A percentile compares a stretch with the other conserved stretches of the same genome.
Evolutionary conservation across 192 early-diverging fungal species (phyloP).

Genomic region (Kappamyces sp.): DNA sequence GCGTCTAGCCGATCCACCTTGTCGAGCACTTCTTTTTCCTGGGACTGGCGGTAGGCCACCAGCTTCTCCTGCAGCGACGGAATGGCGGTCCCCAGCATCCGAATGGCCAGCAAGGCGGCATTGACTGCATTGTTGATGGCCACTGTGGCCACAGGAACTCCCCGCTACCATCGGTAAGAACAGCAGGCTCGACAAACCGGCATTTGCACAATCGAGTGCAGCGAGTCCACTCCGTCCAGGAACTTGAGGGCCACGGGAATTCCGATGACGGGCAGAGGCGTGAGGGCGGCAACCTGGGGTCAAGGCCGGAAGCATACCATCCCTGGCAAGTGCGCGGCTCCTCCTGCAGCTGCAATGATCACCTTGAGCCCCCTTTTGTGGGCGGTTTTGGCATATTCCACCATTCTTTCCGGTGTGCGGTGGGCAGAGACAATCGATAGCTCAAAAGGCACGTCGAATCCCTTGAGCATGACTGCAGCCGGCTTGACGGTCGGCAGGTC

Average conservation of each 20-base stretch:
- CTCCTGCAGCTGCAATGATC: slow-evolving; percentile 97
- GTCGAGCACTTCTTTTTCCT: slow-evolving; percentile 79
- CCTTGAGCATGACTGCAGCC: slow-evolving; percentile 81
- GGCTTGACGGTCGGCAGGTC: slow-evolving; percentile 93
- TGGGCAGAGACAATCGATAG: slow-evolving; percentile 97
- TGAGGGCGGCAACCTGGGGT: slow-evolving; percentile 72
- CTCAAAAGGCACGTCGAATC: slow-evolving; percentile 92
- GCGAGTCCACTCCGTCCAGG: slow-evolving; percentile 93
- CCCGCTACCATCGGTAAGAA: slow-evolving; percentile 57
- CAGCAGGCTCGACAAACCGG: slow-evolving; percentile 57
- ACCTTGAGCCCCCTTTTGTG: slow-evolving; percentile 87
- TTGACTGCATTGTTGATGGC: slow-evolving; percentile 98
- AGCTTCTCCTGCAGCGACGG: slow-evolving; percentile 73
- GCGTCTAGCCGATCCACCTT: slow-evolving; percentile 79
- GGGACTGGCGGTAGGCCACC: slow-evolving; percentile 67
- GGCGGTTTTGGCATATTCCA: slow-evolving; percentile 84
- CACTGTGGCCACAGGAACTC: slow-evolving; percentile 97
- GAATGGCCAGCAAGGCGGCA: slow-evolving; percentile 87
- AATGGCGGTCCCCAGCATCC: slow-evolving; percentile 79
- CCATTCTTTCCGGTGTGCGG: slow-evolving; percentile 89
- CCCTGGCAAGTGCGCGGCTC: slow-evolving; percentile 96
- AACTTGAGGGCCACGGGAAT: slow-evolving; percentile 90
- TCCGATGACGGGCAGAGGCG: slow-evolving; percentile 95
- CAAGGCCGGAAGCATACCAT: slow-evolving; percentile 55
- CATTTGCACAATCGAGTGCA: slow-evolving; percentile 99